These are phyloP conservation scores for Puccinia horiana DNA, from an alignment of 1,284 basidiomycete species.

Conservation along the genomic window DNA sequence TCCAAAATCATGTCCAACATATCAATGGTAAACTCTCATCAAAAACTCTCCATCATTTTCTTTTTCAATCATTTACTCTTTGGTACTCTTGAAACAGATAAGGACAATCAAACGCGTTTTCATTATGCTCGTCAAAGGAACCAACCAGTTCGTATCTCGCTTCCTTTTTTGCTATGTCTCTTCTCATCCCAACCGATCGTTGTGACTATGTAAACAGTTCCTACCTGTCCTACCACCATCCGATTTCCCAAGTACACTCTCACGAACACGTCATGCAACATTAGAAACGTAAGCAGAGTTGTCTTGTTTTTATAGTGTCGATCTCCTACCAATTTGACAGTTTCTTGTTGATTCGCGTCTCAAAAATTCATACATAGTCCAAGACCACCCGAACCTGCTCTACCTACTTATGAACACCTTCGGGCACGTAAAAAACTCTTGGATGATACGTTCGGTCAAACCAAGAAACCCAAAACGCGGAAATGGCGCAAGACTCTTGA, in stretches of 20 bases:
- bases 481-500: slow-evolving; percentile 31
- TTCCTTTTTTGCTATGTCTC: not conserved
- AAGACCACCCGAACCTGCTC: slow-evolving; percentile 26
- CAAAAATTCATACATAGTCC: slow-evolving; percentile 1
- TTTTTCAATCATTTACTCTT: not conserved
- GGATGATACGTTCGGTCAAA: slow-evolving; percentile 22
- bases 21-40: not conserved
- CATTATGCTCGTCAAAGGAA: not conserved
- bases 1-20: not conserved
- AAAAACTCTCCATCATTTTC: not conserved
- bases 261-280: not conserved
- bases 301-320: not conserved
- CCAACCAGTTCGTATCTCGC: not conserved
- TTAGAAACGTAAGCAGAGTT: slow-evolving; percentile 3
- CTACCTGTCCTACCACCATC: not conserved
- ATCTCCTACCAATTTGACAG: not conserved
- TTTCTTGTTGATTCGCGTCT: not conserved
- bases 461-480: not conserved
- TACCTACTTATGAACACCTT: slow-evolving; percentile 33
- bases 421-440: slow-evolving; percentile 9
- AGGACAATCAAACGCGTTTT: slow-evolving; percentile 4
- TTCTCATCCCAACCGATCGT: not conserved
- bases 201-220: not conserved
- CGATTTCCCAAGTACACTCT: not conserved
- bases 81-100: not conserved